Evolutionary conservation across 2,329 filamentous ascomycete species (phyloP).

Genomic region (Talaromyces sp.): DNA sequence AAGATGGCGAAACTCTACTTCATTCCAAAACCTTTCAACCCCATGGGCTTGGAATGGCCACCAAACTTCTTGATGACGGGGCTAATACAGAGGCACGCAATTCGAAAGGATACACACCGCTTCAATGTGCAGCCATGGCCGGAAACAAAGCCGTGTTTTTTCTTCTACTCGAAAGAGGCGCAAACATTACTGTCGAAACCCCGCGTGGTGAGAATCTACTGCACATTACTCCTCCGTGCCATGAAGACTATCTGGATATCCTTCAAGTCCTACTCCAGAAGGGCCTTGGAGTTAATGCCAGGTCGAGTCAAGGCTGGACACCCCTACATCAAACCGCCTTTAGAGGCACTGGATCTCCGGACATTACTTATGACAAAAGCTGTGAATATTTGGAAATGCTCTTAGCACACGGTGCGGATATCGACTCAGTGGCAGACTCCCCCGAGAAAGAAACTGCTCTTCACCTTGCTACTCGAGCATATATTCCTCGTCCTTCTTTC

Average conservation of each 20-base stretch:
- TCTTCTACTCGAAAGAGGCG: constrained; percentile 19
- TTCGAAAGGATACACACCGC: constrained; percentile 24
- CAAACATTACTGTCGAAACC: constrained; percentile 20
- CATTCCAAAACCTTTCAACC: constrained; percentile 21
- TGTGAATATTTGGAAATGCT: constrained; percentile 21
- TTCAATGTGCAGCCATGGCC: constrained; percentile 24
- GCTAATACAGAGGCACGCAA: constrained; percentile 26
- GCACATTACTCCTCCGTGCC: constrained; percentile 23
- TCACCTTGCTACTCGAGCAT: constrained; percentile 21
- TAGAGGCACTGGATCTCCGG: constrained; percentile 15
- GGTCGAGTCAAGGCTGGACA: constrained; percentile 19
- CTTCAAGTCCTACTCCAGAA: constrained; percentile 15
- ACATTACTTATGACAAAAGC: constrained; percentile 18
- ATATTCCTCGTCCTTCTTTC: constrained; percentile 16
- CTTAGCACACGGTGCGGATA: constrained; percentile 18
- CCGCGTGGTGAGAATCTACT: constrained; percentile 25
- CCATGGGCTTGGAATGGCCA: constrained; percentile 14
- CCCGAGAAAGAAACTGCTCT: constrained; percentile 20
- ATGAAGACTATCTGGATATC: constrained; percentile 24
- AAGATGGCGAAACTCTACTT: constrained; percentile 23
- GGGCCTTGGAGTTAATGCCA: constrained; percentile 15
- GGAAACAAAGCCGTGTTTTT: constrained; percentile 26
- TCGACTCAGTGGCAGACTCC: constrained; percentile 17
- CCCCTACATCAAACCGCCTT: constrained; percentile 23
- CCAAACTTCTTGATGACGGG: constrained; percentile 21